Percentiles rank a stretch among this genome's conserved stretches.
These are phyloP conservation scores for Colletotrichum sp. DNA, from an alignment of 2,329 filamentous ascomycete genomes.

Conservation along the genomic window DNA sequence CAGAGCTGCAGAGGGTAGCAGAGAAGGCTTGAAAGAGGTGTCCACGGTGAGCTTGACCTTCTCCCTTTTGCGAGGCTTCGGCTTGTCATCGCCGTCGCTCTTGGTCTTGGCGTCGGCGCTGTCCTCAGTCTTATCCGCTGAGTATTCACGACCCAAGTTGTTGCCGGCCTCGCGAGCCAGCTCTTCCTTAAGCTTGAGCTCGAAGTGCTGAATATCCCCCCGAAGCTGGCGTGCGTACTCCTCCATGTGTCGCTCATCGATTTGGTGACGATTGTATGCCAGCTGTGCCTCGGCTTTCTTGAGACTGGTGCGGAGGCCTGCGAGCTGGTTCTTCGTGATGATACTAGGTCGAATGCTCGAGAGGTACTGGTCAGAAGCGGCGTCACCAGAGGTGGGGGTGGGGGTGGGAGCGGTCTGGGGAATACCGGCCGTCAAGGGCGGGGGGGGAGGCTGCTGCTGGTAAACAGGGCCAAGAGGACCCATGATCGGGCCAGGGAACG, in stretches of 20 bases:
- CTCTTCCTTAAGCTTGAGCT: constrained; percentile 49
- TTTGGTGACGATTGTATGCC: constrained; percentile 65
- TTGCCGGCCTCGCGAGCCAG: constrained; percentile 44
- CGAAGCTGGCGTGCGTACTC: constrained; percentile 44
- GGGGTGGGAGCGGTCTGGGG: background rate
- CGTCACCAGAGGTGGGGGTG: background rate
- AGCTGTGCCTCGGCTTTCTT: constrained; percentile 63
- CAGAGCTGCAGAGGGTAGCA: constrained; percentile 50
- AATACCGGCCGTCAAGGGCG: background rate
- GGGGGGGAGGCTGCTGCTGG: constrained; percentile 1
- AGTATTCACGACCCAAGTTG: constrained; percentile 32
- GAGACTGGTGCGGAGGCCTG: constrained; percentile 54
- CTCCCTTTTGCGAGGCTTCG: constrained; percentile 1
- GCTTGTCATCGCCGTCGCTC: background rate
- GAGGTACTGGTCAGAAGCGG: constrained; percentile 25
- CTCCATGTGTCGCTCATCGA: constrained; percentile 59
- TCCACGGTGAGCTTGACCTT: constrained; percentile 8
- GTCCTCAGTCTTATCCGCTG: constrained; percentile 31
- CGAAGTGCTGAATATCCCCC: constrained; percentile 54
- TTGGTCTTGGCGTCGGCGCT: background rate
- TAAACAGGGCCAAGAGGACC: constrained; percentile 23
- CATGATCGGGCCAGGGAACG: constrained; percentile 29
- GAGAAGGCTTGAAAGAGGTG: constrained; percentile 31
- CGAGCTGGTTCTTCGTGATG: constrained; percentile 64
- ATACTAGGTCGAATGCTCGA: constrained; percentile 66